A percentile compares a stretch with the other conserved stretches of the same genome.
Evolutionary conservation across 331 rosid species (phyloP).

Genomic region (Quercus lobata): DNA sequence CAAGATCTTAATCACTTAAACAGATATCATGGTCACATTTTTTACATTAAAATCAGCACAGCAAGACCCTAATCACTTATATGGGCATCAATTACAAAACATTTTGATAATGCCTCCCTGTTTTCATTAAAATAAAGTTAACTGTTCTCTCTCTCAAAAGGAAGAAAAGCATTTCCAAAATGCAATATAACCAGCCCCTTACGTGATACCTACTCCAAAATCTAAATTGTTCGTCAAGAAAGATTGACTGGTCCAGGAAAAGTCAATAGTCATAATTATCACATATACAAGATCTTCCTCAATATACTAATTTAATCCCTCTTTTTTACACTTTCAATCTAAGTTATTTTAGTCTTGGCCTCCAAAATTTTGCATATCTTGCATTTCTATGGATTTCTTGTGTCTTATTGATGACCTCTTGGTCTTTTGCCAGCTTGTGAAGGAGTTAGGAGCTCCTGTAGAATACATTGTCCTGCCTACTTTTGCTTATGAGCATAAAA

Average conservation of each 20-base stretch:
- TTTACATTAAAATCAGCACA: background rate
- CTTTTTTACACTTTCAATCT: background rate
- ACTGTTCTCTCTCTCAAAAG: background rate
- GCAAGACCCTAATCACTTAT: background rate
- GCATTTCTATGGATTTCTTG: background rate
- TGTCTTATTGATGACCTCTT: slow-evolving; percentile 5
- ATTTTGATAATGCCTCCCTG: background rate
- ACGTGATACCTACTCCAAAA: background rate
- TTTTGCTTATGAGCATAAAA: slow-evolving; percentile 93
- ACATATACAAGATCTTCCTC: background rate
- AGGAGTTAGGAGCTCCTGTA: slow-evolving; percentile 84
- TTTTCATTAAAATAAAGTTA: background rate
- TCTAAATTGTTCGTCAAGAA: background rate
- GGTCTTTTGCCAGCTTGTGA: slow-evolving; percentile 62
- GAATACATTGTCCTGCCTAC: slow-evolving; percentile 90
- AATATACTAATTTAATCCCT: background rate
- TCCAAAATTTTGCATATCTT: background rate
- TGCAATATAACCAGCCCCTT: background rate
- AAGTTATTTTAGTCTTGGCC: background rate
- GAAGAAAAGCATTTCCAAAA: background rate
- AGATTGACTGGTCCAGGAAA: background rate
- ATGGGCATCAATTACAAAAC: background rate
- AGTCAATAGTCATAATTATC: background rate
- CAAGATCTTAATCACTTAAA: too few relatives aligned
- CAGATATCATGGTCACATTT: too few relatives aligned